These are phyloP conservation scores for Populus deltoides DNA, from an alignment of 345 rosid genomes.

Conservation along the genomic window DNA sequence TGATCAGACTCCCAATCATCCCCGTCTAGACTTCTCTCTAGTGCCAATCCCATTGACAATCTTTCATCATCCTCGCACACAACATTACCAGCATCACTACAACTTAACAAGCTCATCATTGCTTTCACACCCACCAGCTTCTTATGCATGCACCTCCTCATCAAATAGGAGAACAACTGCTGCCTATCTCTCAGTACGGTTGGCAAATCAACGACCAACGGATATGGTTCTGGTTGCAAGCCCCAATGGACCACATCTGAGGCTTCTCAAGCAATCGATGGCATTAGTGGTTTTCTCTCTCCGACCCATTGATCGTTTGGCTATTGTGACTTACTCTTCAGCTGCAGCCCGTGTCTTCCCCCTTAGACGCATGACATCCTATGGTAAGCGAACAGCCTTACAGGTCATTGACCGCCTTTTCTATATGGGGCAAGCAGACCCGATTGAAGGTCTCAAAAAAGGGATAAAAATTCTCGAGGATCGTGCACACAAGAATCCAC, in stretches of 20 bases:
- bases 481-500: slow-evolving; percentile 69
- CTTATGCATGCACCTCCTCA: slow-evolving; percentile 24
- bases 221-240: slow-evolving; percentile 76
- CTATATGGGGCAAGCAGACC: slow-evolving; percentile 75
- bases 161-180: slow-evolving; percentile 30
- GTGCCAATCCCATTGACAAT: slow-evolving; percentile 40
- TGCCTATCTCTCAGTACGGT: slow-evolving; percentile 63
- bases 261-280: slow-evolving; percentile 82
- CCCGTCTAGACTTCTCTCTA: slow-evolving; percentile 57
- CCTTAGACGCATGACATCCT: slow-evolving; percentile 77
- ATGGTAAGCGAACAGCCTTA: slow-evolving; percentile 67
- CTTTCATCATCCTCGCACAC: slow-evolving; percentile 31
- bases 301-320: slow-evolving; percentile 65
- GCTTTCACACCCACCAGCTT: slow-evolving; percentile 27
- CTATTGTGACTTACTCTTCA: slow-evolving; percentile 80
- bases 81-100: slow-evolving; percentile 5
- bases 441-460: slow-evolving; percentile 70
- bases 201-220: slow-evolving; percentile 49
- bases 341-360: slow-evolving; percentile 78
- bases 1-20: slow-evolving; percentile 38
- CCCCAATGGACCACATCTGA: slow-evolving; percentile 73
- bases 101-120: slow-evolving; percentile 26
- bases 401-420: slow-evolving; percentile 82
- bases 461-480: slow-evolving; percentile 75
- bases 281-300: slow-evolving; percentile 73